Conservation (phyloP, 371 early-diverging fungal genomes). For the Circinella umbellata region DNA sequence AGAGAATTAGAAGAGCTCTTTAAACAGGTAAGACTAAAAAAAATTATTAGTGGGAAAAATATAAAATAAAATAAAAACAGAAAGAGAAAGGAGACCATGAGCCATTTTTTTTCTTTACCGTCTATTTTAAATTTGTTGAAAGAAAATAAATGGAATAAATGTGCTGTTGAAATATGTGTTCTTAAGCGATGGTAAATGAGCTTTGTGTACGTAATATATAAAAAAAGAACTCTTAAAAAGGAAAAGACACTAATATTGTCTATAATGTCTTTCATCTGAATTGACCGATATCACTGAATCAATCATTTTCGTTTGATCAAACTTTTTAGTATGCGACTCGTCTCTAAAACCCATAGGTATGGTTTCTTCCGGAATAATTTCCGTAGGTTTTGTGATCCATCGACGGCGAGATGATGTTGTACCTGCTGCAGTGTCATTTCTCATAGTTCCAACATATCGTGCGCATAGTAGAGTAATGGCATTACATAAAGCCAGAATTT, state of each 20-base stretch:
- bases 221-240: no score
- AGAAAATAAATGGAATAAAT: no score
- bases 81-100: no score
- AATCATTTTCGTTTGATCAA: conserved; percentile 13
- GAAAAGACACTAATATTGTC: conserved; percentile 1
- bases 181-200: no score
- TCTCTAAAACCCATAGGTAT: neutral
- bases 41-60: no score
- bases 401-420: neutral
- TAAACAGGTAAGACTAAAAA: no score
- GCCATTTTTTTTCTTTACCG: no score
- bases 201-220: no score
- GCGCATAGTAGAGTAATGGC: conserved; percentile 39
- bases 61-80: no score
- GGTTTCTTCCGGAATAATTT: neutral
- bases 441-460: conserved; percentile 14
- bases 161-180: no score
- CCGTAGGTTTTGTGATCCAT: conserved; percentile 6
- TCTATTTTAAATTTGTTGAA: no score
- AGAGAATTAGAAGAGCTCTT: no score
- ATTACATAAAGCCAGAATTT: conserved; percentile 40
- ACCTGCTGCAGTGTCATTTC: neutral
- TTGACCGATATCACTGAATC: conserved; percentile 15
- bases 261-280: conserved; percentile 6
- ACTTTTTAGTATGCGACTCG: neutral